Evolutionary conservation across 805 yeast species (phyloP).

Genomic region (Lachancea quebecensis): DNA sequence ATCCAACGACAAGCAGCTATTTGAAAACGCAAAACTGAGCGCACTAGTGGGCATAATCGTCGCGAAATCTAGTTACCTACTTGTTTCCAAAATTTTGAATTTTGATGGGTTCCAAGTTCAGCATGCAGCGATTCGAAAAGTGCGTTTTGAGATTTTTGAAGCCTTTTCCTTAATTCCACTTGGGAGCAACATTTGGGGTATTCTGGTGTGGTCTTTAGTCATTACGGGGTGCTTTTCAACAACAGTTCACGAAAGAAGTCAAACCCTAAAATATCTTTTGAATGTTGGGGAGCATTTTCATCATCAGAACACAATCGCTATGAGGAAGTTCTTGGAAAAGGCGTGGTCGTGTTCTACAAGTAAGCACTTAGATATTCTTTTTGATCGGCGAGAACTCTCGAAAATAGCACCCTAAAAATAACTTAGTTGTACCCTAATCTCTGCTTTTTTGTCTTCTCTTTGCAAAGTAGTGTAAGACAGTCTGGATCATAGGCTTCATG

Average conservation of each 20-base stretch:
- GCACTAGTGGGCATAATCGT: conserved; percentile 11
- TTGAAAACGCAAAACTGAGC: conserved; percentile 10
- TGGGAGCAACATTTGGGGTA: conserved; percentile 12
- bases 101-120: conserved; percentile 7
- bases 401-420: conserved; percentile 7
- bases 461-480: too few relatives aligned
- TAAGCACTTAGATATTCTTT: conserved; percentile 8
- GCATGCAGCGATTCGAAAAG: conserved; percentile 7
- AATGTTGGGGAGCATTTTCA: conserved; percentile 11
- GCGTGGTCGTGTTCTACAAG: conserved; percentile 9
- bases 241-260: conserved; percentile 5
- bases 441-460: too few relatives aligned
- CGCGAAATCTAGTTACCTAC: conserved; percentile 12
- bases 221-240: conserved; percentile 12
- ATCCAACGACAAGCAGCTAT: conserved; percentile 2
- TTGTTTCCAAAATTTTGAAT: conserved; percentile 10
- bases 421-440: too few relatives aligned
- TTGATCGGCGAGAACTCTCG: conserved; percentile 8
- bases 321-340: conserved; percentile 8
- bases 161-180: conserved; percentile 10
- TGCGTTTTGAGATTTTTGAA: conserved; percentile 10
- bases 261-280: conserved; percentile 7
- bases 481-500: too few relatives aligned
- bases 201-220: conserved; percentile 12
- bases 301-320: conserved; percentile 7